A percentile compares a stretch with the other conserved stretches of the same genome.
phyloP scores from a whole-genome alignment of 225 moss, liverwort and hornwort species.

The Polytrichum commune region DNA sequence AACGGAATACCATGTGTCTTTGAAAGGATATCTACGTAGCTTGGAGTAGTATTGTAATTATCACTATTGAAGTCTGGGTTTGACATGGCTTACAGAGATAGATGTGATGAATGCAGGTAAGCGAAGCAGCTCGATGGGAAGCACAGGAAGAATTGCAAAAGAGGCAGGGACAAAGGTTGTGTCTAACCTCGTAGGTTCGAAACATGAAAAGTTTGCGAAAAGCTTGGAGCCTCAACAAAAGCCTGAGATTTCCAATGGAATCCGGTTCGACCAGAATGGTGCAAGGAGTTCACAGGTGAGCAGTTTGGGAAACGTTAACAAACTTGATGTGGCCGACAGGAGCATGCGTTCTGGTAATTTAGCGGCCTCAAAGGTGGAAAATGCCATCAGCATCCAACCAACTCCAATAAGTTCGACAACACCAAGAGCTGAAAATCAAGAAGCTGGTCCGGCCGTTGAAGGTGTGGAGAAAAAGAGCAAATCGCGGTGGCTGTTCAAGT shows the following conservation, averaged over 20 bases:
- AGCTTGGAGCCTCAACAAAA: conserved; percentile 20
- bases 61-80: too few species aligned
- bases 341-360: not conserved
- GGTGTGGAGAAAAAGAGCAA: conserved; percentile 22
- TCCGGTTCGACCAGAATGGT: conserved; percentile 6
- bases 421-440: conserved; percentile 9
- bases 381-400: not conserved
- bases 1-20: too few species aligned
- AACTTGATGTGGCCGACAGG: conserved; percentile 2
- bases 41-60: too few species aligned
- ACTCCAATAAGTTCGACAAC: not conserved
- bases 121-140: conserved; percentile 6
- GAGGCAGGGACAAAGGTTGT: conserved; percentile 18
- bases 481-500: conserved; percentile 42
- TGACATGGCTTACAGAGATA: not conserved
- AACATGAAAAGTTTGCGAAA: conserved; percentile 22
- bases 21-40: too few species aligned
- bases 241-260: conserved; percentile 16
- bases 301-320: conserved; percentile 4
- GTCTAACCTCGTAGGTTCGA: conserved; percentile 24
- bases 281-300: conserved; percentile 7
- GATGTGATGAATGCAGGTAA: conserved; percentile 19
- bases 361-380: not conserved
- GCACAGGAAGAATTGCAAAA: conserved; percentile 10
- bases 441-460: conserved; percentile 13